Percentiles rank a stretch among this genome's conserved stretches.
Evolutionary conservation across 1,284 basidiomycete species (phyloP).

Genomic region (Sanghuangporus baumii): DNA sequence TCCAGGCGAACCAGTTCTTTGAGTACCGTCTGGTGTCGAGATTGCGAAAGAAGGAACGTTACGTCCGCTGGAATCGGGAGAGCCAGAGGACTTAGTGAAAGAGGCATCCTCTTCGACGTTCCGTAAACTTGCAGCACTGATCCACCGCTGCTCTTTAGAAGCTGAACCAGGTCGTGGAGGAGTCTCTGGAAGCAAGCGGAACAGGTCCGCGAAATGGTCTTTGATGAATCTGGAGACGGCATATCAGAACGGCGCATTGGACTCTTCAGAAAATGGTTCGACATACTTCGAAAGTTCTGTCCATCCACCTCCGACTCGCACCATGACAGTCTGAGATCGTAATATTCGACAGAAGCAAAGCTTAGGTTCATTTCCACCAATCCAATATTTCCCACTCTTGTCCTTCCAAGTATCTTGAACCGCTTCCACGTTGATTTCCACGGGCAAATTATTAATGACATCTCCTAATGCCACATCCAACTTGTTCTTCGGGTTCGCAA

Average conservation of each 20-base stretch:
- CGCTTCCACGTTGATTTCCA: constrained; percentile 79
- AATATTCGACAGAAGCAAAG: constrained; percentile 89
- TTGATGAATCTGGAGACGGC: constrained; percentile 67
- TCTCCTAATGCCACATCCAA: constrained; percentile 89
- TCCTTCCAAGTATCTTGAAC: constrained; percentile 84
- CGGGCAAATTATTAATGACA: constrained; percentile 83
- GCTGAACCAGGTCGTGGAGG: constrained; percentile 45
- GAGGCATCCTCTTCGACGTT: constrained; percentile 25
- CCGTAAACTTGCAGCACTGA: constrained; percentile 45
- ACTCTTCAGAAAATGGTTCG: not conserved
- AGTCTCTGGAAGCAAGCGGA: constrained; percentile 59
- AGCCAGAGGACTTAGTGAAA: constrained; percentile 39
- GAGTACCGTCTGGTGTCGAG: constrained; percentile 41
- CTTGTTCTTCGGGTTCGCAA: constrained; percentile 82
- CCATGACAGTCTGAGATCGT: constrained; percentile 92
- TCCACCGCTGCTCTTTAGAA: constrained; percentile 64
- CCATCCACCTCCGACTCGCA: constrained; percentile 94
- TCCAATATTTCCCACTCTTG: constrained; percentile 93
- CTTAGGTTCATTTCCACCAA: constrained; percentile 82
- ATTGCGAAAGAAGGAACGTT: constrained; percentile 43
- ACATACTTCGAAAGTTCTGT: constrained; percentile 80
- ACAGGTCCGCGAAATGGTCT: constrained; percentile 78
- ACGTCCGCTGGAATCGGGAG: constrained; percentile 58
- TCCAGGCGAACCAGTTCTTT: constrained; percentile 39
- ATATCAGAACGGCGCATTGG: constrained; percentile 1